phyloP scores from a whole-genome alignment of 2,329 filamentous ascomycete genomes.

The Claviceps sp. region DNA sequence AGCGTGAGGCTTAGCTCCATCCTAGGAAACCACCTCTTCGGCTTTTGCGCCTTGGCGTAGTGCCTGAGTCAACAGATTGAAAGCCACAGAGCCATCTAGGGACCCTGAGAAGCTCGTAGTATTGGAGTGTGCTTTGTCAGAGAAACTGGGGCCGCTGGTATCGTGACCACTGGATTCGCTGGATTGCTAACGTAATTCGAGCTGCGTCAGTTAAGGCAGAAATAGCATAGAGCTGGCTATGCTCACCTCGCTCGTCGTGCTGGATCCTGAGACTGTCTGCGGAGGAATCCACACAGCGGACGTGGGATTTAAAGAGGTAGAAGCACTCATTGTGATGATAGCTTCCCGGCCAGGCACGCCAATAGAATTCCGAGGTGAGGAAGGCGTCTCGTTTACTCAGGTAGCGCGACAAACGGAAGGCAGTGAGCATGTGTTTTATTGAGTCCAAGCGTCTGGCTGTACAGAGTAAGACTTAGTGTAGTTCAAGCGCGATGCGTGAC shows the following conservation, averaged over 20 bases:
- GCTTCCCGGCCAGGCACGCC: neutral
- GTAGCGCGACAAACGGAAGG: neutral
- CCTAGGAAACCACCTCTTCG: constrained; percentile 3
- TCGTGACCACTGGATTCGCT: neutral
- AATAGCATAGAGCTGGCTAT: neutral
- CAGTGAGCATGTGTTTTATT: neutral
- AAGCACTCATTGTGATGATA: neutral
- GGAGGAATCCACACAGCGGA: constrained; percentile 3
- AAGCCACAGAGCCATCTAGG: neutral
- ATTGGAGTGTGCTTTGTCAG: constrained; percentile 1
- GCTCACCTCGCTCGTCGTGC: constrained; percentile 4
- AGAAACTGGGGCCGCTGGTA: neutral
- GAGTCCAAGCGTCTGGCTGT: neutral
- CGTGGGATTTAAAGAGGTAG: constrained; percentile 1
- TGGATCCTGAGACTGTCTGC: neutral
- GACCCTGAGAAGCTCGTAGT: constrained; percentile 3
- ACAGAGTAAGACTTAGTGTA: neutral
- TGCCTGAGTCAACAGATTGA: constrained; percentile 2
- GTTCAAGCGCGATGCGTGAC: neutral
- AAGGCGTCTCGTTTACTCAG: neutral
- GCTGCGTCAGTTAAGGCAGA: neutral
- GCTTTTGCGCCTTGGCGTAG: constrained; percentile 2
- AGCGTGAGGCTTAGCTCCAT: constrained; percentile 3
- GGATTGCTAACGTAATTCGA: neutral
- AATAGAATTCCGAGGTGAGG: neutral